Evolutionary conservation across 306 rosid genomes (phyloP).

Genomic region (Trifolium pratense): DNA sequence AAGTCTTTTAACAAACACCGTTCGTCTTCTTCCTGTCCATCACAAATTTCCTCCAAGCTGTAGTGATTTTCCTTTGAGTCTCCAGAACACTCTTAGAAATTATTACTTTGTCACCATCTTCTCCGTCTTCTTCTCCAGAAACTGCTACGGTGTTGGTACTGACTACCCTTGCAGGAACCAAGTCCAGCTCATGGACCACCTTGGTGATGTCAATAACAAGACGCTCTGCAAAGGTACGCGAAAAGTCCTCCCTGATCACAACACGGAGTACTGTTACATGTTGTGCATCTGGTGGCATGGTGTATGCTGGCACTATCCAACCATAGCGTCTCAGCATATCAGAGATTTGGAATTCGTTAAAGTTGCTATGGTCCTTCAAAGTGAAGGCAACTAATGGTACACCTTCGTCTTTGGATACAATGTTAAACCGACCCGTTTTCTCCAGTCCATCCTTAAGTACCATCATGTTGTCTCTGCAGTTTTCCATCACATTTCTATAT

Average conservation of each 20-base stretch:
- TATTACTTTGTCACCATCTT: constrained; percentile 3
- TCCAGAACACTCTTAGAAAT: constrained; percentile 56
- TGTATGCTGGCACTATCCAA: constrained; percentile 94
- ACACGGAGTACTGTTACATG: constrained; percentile 82
- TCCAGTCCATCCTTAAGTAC: constrained; percentile 79
- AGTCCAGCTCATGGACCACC: constrained; percentile 73
- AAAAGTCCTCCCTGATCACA: constrained; percentile 85
- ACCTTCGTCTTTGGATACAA: constrained; percentile 78
- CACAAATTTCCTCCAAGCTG: constrained; percentile 78
- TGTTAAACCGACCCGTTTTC: constrained; percentile 62
- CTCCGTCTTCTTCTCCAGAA: constrained; percentile 13
- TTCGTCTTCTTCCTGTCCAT: constrained; percentile 70
- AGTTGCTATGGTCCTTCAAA: constrained; percentile 59
- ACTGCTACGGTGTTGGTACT: constrained; percentile 26
- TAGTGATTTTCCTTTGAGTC: constrained; percentile 69
- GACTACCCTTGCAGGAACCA: constrained; percentile 56
- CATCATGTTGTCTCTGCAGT: constrained; percentile 80
- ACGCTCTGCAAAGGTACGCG: constrained; percentile 85
- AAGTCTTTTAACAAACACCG: constrained; percentile 61
- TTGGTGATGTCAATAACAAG: constrained; percentile 63
- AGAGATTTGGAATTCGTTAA: constrained; percentile 75
- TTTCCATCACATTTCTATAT: constrained; percentile 77
- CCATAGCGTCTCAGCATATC: constrained; percentile 76
- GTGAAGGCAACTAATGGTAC: constrained; percentile 92
- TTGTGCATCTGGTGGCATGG: constrained; percentile 90